These are phyloP conservation scores for Penicillium sp. DNA, from an alignment of 2,329 filamentous ascomycete genomes.

Conservation along the genomic window DNA sequence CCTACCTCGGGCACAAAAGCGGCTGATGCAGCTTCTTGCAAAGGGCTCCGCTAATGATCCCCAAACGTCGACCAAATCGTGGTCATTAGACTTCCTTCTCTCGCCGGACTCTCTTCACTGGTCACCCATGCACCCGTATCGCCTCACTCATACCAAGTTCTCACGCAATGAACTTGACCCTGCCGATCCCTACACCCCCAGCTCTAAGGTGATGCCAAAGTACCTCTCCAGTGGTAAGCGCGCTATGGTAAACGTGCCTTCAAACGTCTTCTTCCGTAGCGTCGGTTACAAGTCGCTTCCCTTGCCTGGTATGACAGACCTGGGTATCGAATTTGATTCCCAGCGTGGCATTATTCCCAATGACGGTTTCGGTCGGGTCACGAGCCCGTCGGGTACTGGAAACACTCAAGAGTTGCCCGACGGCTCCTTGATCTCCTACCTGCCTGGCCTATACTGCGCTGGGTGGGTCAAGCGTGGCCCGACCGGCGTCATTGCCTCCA, in stretches of 20 bases:
- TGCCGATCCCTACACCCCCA: constrained; percentile 56
- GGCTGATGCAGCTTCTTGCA: constrained; percentile 77
- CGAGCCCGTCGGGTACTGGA: constrained; percentile 39
- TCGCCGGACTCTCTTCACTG: constrained; percentile 71
- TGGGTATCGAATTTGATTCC: constrained; percentile 77
- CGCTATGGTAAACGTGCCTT: constrained; percentile 55
- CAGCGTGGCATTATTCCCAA: constrained; percentile 77
- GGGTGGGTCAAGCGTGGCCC: constrained; percentile 97
- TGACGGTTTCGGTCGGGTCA: constrained; percentile 75
- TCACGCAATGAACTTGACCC: constrained; percentile 53
- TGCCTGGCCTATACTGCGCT: constrained; percentile 83
- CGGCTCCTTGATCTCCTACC: constrained; percentile 49
- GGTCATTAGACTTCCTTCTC: constrained; percentile 85
- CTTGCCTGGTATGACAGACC: constrained; percentile 70
- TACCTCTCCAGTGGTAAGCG: constrained; percentile 54
- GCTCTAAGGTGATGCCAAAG: constrained; percentile 48
- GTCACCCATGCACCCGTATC: constrained; percentile 46
- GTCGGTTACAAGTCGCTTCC: constrained; percentile 88
- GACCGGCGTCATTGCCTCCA: constrained; percentile 92
- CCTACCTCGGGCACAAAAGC: constrained; percentile 73
- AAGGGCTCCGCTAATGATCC: constrained; percentile 66
- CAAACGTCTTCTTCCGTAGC: constrained; percentile 82
- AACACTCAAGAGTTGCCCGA: constrained; percentile 31
- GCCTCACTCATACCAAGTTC: constrained; percentile 69
- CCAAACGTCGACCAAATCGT: constrained; percentile 62